A percentile compares a stretch with the other conserved stretches of the same genome.
These are phyloP conservation scores for Zygnema cylindricum DNA, from an alignment of 139 green algal genomes.

Conservation along the genomic window DNA sequence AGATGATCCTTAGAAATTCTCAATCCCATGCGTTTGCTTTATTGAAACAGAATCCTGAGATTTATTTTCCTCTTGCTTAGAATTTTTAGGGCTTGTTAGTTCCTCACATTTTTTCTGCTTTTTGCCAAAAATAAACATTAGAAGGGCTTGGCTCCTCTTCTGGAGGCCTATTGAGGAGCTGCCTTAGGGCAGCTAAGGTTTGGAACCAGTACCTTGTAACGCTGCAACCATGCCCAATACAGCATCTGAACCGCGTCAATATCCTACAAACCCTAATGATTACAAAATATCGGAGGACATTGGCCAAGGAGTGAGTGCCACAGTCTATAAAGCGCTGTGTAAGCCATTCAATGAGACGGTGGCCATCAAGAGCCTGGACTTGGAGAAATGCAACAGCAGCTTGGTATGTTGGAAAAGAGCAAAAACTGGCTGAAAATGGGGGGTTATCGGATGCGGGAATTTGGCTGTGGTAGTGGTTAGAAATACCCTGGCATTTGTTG, in stretches of 20 bases:
- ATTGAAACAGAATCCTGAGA: background rate
- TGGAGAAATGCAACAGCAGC: slow-evolving; percentile 78
- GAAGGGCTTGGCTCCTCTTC: background rate
- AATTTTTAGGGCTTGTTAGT: background rate
- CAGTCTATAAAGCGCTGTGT: slow-evolving; percentile 84
- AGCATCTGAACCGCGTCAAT: background rate
- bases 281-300: slow-evolving; percentile 95
- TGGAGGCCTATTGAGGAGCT: background rate
- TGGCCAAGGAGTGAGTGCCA: slow-evolving; percentile 89
- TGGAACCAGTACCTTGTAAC: background rate
- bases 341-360: slow-evolving; percentile 78
- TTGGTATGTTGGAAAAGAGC: no score
- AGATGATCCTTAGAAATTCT: background rate
- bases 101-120: background rate
- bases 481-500: no score
- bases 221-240: background rate
- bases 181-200: background rate
- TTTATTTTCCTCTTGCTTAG: background rate
- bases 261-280: background rate
- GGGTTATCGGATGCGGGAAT: background rate
- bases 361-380: slow-evolving; percentile 94
- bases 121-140: background rate
- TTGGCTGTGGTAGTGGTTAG: no score
- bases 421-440: slow-evolving; percentile 21
- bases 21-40: background rate